Evolutionary conservation across 2,329 filamentous ascomycete genomes (phyloP).

Genomic region (Zasmidium citrigriseum): DNA sequence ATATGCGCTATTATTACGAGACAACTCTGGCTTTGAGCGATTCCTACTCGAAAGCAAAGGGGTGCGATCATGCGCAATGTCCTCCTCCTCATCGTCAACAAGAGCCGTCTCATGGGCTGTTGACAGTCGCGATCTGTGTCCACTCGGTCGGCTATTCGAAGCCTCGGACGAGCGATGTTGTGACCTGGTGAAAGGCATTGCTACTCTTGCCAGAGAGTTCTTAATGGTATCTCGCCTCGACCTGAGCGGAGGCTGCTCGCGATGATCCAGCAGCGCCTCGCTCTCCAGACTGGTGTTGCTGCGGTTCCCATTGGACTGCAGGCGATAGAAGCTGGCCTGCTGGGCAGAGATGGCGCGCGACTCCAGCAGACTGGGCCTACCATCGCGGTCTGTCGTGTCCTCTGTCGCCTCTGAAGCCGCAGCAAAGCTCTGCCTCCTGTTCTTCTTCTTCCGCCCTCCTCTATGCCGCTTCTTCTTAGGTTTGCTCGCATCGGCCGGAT

Average conservation of each 20-base stretch:
- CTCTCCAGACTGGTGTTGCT: slow-evolving; percentile 90
- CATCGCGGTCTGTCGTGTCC: slow-evolving; percentile 52
- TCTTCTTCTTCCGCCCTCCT: slow-evolving; percentile 65
- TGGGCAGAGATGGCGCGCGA: slow-evolving; percentile 37
- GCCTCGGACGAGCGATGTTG: slow-evolving; percentile 24
- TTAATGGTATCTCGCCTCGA: slow-evolving; percentile 48
- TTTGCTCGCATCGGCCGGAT: slow-evolving; percentile 1
- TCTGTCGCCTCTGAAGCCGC: slow-evolving; percentile 59
- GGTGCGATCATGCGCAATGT: slow-evolving; percentile 53
- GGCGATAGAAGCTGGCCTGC: slow-evolving; percentile 55
- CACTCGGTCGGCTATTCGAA: slow-evolving; percentile 11
- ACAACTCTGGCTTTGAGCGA: slow-evolving; percentile 34
- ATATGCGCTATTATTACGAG: slow-evolving; percentile 30
- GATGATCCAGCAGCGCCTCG: slow-evolving; percentile 82
- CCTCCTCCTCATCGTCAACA: slow-evolving; percentile 53
- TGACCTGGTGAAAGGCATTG: slow-evolving; percentile 26
- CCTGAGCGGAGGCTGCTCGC: slow-evolving; percentile 49
- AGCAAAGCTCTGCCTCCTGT: slow-evolving; percentile 78
- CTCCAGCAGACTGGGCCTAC: slow-evolving; percentile 42
- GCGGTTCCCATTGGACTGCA: slow-evolving; percentile 53
- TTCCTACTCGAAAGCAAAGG: slow-evolving; percentile 49
- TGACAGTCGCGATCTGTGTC: slow-evolving; percentile 8
- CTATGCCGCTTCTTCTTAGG: slow-evolving; percentile 26
- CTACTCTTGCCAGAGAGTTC: slow-evolving; percentile 30
- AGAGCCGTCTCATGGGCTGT: slow-evolving; percentile 32